phyloP scores from a whole-genome alignment of 441 rosid species.

The Geranium incanum region DNA sequence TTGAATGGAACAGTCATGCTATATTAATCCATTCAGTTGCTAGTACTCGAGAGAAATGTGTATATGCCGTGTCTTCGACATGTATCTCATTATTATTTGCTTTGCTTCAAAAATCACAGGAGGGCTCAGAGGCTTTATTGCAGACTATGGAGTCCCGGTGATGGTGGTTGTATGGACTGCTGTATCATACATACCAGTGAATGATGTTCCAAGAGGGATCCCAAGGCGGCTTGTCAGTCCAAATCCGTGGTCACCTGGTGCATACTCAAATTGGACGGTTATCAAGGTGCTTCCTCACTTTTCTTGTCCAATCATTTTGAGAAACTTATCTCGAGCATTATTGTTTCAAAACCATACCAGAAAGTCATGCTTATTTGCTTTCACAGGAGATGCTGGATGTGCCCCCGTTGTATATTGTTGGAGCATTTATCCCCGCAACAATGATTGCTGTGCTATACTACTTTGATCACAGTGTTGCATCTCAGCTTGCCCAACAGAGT shows the following conservation, averaged over 20 bases:
- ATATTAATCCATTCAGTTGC: background rate
- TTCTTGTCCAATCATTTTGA: background rate
- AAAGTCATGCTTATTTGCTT: conserved; percentile 19
- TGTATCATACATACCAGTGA: conserved; percentile 56
- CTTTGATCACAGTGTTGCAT: conserved; percentile 81
- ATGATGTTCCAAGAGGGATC: conserved; percentile 60
- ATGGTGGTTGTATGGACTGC: conserved; percentile 77
- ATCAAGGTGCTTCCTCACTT: conserved; percentile 38
- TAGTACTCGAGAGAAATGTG: background rate
- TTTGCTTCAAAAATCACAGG: conserved; percentile 31
- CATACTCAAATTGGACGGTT: conserved; percentile 72
- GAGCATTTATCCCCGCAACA: conserved; percentile 77
- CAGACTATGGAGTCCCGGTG: conserved; percentile 71
- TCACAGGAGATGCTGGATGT: conserved; percentile 64
- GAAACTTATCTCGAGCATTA: conserved; percentile 3
- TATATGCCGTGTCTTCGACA: background rate
- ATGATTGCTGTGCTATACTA: conserved; percentile 75
- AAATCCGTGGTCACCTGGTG: conserved; percentile 80
- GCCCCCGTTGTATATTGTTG: conserved; percentile 61
- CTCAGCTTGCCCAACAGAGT: conserved; percentile 72
- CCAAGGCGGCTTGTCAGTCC: conserved; percentile 79
- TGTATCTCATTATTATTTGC: background rate
- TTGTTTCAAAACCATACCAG: conserved; percentile 16
- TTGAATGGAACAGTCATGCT: too few relatives aligned
- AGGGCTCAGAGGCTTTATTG: conserved; percentile 60